Base-by-base conservation (phyloP, 495 filamentous ascomycete genomes). In the Hypomontagnella submonticulosa region DNA sequence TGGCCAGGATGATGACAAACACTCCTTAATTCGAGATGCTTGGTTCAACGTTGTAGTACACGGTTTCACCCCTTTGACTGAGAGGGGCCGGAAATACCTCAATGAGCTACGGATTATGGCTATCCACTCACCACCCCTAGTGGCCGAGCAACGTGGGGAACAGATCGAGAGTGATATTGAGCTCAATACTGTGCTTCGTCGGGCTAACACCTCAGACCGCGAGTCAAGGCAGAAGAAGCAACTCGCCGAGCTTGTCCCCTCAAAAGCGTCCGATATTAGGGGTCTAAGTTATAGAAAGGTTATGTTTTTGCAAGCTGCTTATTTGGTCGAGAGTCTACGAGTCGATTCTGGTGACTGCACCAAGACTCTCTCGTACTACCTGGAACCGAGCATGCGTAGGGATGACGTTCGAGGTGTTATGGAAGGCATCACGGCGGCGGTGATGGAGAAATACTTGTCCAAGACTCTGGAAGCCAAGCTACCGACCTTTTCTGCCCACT, bases 41-140 rank as follows among this genome's bases (percentile, higher is more conserved):
- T 99, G 95, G 95, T 97, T 97, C 75, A 99, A 99, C 72, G 90
- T 97, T 50, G 90, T 91, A 27, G 88, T 97, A 6, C 94, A 98
- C 74, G 93, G 93, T 32, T 97, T 97, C 71, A 87, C 84, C n/a
- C 81, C 88, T 12, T 84, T 81, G 13, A 91, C 92, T 0, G 81
- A 83, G 16, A 82, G 89, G 57, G 88, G 87, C 33, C 88, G 87
- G 60, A 84, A 83, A 66, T 85, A 91, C 67, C 67, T 83, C 16
- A 86, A 87, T 41, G 92, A 96, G 63, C 80, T 99, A 16, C 84
- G 89, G 30, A 79, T 89, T 43, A 87, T 99, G 75, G 95, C 95
- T 4, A 86, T 89, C 53, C 86, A 96, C 73, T 96, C 92, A 5
- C 90, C 89, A 18, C 90, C 96, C 3, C 76, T 98, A 52, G 87